phyloP scores from a whole-genome alignment of 2,329 filamentous ascomycete genomes.

The Bipolaris sorokiniana region DNA sequence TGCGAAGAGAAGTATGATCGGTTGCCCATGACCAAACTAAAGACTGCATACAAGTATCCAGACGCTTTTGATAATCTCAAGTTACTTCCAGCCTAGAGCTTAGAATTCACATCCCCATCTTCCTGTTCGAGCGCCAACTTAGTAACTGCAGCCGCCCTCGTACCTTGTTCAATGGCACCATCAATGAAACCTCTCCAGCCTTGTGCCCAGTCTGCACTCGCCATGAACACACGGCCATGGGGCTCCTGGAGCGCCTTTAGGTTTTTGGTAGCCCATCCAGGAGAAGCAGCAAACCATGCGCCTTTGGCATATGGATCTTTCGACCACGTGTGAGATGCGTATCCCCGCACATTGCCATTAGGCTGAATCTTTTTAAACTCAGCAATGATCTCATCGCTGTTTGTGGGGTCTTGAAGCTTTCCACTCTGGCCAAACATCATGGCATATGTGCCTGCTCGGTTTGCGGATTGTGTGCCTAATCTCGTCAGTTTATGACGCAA shows the following conservation, averaged over 20 bases:
- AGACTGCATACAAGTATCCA: background rate
- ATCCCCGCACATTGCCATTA: background rate
- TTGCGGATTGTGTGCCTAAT: background rate
- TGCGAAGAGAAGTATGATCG: background rate
- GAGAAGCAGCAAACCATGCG: background rate
- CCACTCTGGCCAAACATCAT: background rate
- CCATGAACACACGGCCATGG: background rate
- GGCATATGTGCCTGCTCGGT: background rate
- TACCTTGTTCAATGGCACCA: background rate
- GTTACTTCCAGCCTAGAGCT: background rate
- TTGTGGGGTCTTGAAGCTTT: background rate
- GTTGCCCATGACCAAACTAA: background rate
- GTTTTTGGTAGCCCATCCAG: background rate
- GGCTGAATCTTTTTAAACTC: background rate
- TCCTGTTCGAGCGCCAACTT: background rate
- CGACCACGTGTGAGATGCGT: background rate
- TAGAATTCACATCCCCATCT: background rate
- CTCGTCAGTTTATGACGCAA: background rate
- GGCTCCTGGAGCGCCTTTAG: background rate
- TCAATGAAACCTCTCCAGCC: conserved; percentile 1
- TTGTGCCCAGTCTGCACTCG: background rate
- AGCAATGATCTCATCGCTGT: background rate
- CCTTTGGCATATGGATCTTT: background rate
- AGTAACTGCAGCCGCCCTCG: background rate
- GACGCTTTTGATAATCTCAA: background rate